Conservation (phyloP, 1,284 basidiomycete genomes). For the Puccinia horiana region DNA sequence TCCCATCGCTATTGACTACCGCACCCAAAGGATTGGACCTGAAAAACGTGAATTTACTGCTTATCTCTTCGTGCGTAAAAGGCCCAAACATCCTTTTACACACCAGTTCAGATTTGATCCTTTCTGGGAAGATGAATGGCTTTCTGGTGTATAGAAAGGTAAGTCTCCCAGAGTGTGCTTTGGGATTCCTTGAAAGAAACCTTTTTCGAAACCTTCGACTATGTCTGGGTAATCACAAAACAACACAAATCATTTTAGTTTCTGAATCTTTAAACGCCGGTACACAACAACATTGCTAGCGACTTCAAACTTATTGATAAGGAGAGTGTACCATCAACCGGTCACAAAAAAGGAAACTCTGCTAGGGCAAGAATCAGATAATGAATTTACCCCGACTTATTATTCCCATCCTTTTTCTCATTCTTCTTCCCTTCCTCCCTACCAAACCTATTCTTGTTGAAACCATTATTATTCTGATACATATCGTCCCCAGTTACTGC, state of each 20-base stretch:
- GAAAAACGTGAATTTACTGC: too few relatives aligned
- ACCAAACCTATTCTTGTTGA: background rate
- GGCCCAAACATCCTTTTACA: too few relatives aligned
- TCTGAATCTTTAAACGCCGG: background rate
- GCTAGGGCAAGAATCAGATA: background rate
- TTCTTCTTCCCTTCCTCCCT: background rate
- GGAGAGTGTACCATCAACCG: too few relatives aligned
- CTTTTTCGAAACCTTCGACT: background rate
- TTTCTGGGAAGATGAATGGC: background rate
- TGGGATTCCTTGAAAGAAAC: constrained; percentile 20
- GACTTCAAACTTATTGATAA: constrained; percentile 25
- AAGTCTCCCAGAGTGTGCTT: background rate
- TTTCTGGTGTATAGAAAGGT: background rate
- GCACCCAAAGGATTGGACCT: too few relatives aligned
- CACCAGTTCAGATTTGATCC: too few relatives aligned
- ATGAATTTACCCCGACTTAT: too few relatives aligned
- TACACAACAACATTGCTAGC: too few relatives aligned
- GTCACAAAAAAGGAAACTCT: too few relatives aligned
- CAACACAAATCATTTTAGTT: background rate
- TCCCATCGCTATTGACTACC: too few relatives aligned
- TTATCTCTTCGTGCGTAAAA: too few relatives aligned
- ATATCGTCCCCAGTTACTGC: too few relatives aligned
- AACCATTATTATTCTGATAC: background rate
- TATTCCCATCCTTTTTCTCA: too few relatives aligned
- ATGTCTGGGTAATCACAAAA: background rate